Base-by-base conservation (phyloP, 2,329 filamentous ascomycete species). In the Ploettnerulaceae sp. region DNA sequence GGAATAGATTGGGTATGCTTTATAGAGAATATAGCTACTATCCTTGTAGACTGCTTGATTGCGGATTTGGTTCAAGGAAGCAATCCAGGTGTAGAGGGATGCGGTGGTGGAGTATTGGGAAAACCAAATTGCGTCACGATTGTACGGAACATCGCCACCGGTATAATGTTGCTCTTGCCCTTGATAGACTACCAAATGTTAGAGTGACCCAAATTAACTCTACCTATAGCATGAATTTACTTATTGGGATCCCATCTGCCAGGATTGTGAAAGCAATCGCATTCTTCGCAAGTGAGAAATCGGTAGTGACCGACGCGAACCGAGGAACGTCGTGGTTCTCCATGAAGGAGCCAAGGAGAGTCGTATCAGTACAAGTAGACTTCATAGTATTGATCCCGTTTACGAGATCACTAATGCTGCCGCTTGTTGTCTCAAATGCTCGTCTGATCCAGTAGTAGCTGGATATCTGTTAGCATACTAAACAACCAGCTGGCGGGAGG, bases 151-250 rank as follows among this genome's bases (percentile, higher is more conserved):
- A 7, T 20, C 51, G 4, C 47, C 51, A 12, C 70, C 70, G 9
- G 62, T 56, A 56, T 69, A 71, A 54, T 73, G 69, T 49, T 77
- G 74, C 60, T 77, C 75, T 60, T 76, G 71, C 12, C 75, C 75
- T 48, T 74, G 64, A 53, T 77, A 78, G 33, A 76, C 58, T 60
- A 3, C 12, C 4, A 4, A 1, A 14, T 11, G 32, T 51, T 26
- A 49, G 45, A 18, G 4, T 34, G n/a, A n/a, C n/a, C n/a, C n/a
- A n/a, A n/a, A 8, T 26, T 15, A 4, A 12, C 11, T 2, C 8
- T 33, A n/a, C 1, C 15, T 20, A 11, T 3, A 1, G 11, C 37
- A 17, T 14, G 28, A 20, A 45, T 51, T 34, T 51, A 60, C 58
- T 51, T 53, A 77, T 74, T 0, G 75, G 74, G 17, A 77, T 71